phyloP scores from a whole-genome alignment of 441 rosid genomes.

The Isatis lusitanica region DNA sequence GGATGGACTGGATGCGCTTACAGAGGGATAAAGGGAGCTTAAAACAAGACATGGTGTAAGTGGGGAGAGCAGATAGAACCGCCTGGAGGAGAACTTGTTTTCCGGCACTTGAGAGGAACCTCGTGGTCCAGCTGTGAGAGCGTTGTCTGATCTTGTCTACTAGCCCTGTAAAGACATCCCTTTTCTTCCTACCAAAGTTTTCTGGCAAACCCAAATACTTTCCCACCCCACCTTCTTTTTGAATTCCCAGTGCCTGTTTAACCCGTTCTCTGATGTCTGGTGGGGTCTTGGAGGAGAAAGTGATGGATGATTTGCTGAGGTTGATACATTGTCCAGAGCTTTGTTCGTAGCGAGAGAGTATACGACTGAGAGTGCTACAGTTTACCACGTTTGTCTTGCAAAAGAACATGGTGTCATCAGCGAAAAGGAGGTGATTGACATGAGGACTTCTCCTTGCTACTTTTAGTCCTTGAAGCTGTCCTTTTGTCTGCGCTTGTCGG shows the following conservation, averaged over 20 bases:
- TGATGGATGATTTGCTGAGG: not conserved
- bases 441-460: no score
- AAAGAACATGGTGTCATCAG: no score
- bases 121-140: accelerated
- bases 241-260: accelerated
- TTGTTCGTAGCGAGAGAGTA: not conserved
- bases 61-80: not conserved
- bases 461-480: no score
- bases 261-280: not conserved
- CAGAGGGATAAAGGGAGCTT: not conserved
- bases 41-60: not conserved
- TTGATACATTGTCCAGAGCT: not conserved
- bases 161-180: accelerated
- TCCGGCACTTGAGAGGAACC: not conserved
- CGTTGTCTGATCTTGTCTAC: not conserved
- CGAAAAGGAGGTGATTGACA: no score
- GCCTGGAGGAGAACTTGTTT: not conserved
- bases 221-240: not conserved
- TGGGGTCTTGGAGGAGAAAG: not conserved
- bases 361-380: no score
- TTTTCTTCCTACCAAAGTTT: not conserved
- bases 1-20: not conserved
- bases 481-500: no score
- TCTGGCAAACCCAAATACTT: not conserved
- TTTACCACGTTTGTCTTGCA: no score